phyloP scores from a whole-genome alignment of 2,329 filamentous ascomycete genomes.

The Ilyonectria robusta region DNA sequence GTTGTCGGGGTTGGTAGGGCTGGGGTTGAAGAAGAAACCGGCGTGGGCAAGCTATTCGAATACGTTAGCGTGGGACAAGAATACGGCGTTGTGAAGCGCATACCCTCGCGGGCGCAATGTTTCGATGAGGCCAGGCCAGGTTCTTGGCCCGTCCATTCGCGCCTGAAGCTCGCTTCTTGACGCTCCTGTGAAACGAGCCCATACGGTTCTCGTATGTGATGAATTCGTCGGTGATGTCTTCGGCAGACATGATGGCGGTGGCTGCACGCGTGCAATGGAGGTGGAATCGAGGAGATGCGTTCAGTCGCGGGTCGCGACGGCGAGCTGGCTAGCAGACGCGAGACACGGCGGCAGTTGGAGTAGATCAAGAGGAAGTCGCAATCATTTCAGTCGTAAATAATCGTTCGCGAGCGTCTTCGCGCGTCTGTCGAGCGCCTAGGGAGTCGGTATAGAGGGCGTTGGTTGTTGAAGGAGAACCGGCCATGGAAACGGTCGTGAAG shows the following conservation, averaged over 20 bases:
- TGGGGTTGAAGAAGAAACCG: slow-evolving; percentile 91
- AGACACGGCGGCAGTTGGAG: slow-evolving; percentile 19
- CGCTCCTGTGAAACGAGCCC: slow-evolving; percentile 79
- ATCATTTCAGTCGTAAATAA: slow-evolving; percentile 38
- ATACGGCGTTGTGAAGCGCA: slow-evolving; percentile 27
- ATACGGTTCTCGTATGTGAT: slow-evolving; percentile 82
- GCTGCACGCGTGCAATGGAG: slow-evolving; percentile 40
- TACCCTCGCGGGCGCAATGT: slow-evolving; percentile 52
- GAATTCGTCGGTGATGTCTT: slow-evolving; percentile 61
- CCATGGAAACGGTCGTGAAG: slow-evolving; percentile 26
- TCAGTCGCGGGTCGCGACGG: slow-evolving; percentile 39
- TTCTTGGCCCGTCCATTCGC: slow-evolving; percentile 68
- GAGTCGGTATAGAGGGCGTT: slow-evolving; percentile 26
- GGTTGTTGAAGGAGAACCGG: slow-evolving; percentile 38
- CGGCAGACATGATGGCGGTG: slow-evolving; percentile 49
- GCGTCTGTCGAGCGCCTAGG: slow-evolving; percentile 19
- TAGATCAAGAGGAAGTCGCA: slow-evolving; percentile 33
- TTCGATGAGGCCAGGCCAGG: slow-evolving; percentile 82
- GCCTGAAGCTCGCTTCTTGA: slow-evolving; percentile 80
- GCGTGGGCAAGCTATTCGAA: slow-evolving; percentile 82
- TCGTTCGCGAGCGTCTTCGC: slow-evolving; percentile 19
- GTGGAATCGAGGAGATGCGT: slow-evolving; percentile 31
- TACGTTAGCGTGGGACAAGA: slow-evolving; percentile 40
- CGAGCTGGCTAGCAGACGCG: slow-evolving; percentile 24
- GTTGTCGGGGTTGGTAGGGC: slow-evolving; percentile 84